These are phyloP conservation scores for Castanea crenata DNA, from an alignment of 306 rosid genomes.

Conservation along the genomic window DNA sequence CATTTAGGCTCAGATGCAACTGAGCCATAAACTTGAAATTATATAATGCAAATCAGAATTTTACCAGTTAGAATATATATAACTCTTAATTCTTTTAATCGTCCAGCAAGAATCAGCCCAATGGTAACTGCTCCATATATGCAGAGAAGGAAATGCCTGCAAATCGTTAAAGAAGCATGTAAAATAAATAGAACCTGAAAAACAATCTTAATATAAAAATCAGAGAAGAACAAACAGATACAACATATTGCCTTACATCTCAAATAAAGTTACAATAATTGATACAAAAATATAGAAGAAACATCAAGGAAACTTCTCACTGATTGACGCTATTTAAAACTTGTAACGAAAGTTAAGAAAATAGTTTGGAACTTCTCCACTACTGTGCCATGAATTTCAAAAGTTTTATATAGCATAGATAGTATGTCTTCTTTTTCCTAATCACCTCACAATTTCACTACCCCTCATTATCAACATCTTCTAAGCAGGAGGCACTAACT, in stretches of 20 bases:
- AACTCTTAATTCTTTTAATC: slow-evolving; percentile 62
- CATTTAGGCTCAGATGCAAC: slow-evolving; percentile 28
- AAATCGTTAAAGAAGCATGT: slow-evolving; percentile 32
- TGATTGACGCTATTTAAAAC: background rate
- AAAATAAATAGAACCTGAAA: slow-evolving; percentile 18
- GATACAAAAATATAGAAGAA: background rate
- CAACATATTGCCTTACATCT: background rate
- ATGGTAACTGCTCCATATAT: slow-evolving; percentile 72
- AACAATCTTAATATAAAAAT: background rate
- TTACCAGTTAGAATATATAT: slow-evolving; percentile 74
- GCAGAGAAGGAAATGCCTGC: slow-evolving; percentile 92
- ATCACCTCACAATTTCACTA: background rate
- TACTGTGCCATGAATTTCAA: background rate
- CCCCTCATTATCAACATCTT: background rate
- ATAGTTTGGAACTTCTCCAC: background rate
- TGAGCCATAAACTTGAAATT: background rate
- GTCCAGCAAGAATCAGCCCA: slow-evolving; percentile 76
- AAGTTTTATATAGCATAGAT: background rate
- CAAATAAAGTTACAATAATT: slow-evolving; percentile 10
- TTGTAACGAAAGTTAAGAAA: background rate
- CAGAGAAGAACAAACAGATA: background rate
- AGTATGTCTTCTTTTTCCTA: background rate
- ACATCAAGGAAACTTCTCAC: background rate
- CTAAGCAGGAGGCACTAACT: background rate
- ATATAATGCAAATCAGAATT: slow-evolving; percentile 6